Evolutionary conservation across 208 protist genomes (phyloP), one percentile per base, ranked within the genome.

Genomic region (Naegleria fowleri): DNA sequence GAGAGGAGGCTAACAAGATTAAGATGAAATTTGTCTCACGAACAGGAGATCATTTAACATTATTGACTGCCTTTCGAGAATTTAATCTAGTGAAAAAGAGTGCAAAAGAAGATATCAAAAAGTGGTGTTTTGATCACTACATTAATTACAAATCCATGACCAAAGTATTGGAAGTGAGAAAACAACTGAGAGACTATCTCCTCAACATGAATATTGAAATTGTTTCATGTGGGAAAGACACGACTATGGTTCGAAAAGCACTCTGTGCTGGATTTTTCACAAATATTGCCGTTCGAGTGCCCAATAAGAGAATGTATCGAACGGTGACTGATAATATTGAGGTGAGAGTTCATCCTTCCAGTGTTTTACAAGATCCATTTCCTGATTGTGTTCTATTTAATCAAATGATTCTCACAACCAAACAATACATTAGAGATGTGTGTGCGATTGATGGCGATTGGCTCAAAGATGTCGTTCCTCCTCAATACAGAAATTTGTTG

Each of bases 1-100:
- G 75, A 88, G 55, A 84, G 3, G 52, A 91, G 43, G 79, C 92
- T 5, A 43, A 93, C 22, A 84, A 93, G 6, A n/a, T 16, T 0
- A 90, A 87, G 29, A 85, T 86, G 40, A 92, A 88, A 25, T 93
- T 92, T 43, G 67, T 33, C 25, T 52, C 41, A 5, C 33, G 41
- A 87, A 36, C 58, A n/a, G 92, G 92, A n/a, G 92, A 94, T 93
- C 92, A 94, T n/a, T 22, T 94, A 7, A 94, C 92, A 33, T 67
- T 94, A 22, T 85, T 94, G 5, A 93, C 93, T 1, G 92, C 90
- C 0, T 94, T 92, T 90, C 0, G 91, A 29, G 58, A 79, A 33
- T 93, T 90, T 38, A 76, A 40, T n/a, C 4, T 11, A 83, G 40
- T 76, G 38, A 91, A 93, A 39, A 83, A 91, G 39, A 59, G 25